Percentiles rank a stretch among this genome's conserved stretches.
Evolutionary conservation across 2,329 filamentous ascomycete species (phyloP).

Genomic region (Pestalotiopsis sp.): DNA sequence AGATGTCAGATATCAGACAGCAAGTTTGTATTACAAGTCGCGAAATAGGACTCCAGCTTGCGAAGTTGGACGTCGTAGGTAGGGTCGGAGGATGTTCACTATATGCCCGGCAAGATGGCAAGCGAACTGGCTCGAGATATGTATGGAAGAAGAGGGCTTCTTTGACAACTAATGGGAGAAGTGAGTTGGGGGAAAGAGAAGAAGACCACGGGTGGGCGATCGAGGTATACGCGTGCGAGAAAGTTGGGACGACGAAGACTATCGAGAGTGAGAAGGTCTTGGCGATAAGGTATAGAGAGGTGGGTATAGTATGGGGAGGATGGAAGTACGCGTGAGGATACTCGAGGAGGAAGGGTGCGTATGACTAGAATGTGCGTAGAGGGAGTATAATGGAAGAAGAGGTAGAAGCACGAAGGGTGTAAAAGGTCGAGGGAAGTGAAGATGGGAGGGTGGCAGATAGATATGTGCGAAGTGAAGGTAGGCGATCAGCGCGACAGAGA

Average conservation of each 20-base stretch:
- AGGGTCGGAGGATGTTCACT: constrained; percentile 11
- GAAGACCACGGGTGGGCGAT: neutral
- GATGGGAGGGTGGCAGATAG: constrained; percentile 1
- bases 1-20: constrained; percentile 19
- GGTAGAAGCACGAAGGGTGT: neutral
- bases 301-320: neutral
- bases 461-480: constrained; percentile 20
- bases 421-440: neutral
- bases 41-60: neutral
- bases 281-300: constrained; percentile 8
- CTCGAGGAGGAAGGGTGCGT: constrained; percentile 19
- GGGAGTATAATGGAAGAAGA: neutral
- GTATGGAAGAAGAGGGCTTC: constrained; percentile 17
- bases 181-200: constrained; percentile 25
- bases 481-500: constrained; percentile 24
- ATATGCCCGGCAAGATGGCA: constrained; percentile 12
- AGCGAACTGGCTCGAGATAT: constrained; percentile 7
- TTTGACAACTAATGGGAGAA: constrained; percentile 15
- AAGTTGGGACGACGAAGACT: neutral
- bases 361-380: neutral
- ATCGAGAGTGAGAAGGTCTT: constrained; percentile 12
- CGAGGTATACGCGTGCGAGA: neutral
- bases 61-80: neutral
- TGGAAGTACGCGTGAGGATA: constrained; percentile 13
- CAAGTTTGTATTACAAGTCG: constrained; percentile 16